Conservation (phyloP, 1,139 yeast genomes). For the Geotrichum armillariae region DNA sequence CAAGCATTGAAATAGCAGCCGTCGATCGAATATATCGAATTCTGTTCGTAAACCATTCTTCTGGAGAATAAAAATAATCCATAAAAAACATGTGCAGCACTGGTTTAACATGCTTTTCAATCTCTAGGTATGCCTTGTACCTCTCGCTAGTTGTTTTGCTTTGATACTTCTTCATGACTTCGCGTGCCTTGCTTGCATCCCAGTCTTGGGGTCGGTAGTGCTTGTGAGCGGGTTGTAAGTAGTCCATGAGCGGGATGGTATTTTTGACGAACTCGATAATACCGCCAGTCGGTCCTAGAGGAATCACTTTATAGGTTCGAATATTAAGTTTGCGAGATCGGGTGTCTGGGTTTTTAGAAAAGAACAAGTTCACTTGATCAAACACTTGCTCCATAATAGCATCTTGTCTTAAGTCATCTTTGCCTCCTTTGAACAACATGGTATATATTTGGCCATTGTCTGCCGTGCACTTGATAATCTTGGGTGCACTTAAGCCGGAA, state of each 20-base stretch:
- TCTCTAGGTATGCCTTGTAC: slow-evolving; percentile 49
- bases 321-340: slow-evolving; percentile 57
- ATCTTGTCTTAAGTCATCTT: slow-evolving; percentile 93
- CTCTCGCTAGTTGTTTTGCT: slow-evolving; percentile 48
- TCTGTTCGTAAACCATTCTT: slow-evolving; percentile 70
- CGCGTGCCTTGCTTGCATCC: slow-evolving; percentile 59
- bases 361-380: slow-evolving; percentile 75
- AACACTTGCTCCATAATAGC: slow-evolving; percentile 98
- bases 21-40: slow-evolving; percentile 72
- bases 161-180: slow-evolving; percentile 61
- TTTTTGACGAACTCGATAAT: slow-evolving; percentile 85
- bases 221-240: slow-evolving; percentile 59
- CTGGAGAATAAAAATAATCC: slow-evolving; percentile 53
- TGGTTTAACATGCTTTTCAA: slow-evolving; percentile 61
- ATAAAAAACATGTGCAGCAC: slow-evolving; percentile 70
- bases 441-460: slow-evolving; percentile 59
- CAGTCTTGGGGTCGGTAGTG: slow-evolving; percentile 47
- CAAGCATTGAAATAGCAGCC: slow-evolving; percentile 84
- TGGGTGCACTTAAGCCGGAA: slow-evolving; percentile 83
- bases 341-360: slow-evolving; percentile 57
- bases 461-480: slow-evolving; percentile 57
- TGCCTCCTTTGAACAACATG: slow-evolving; percentile 75
- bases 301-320: slow-evolving; percentile 86
- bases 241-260: slow-evolving; percentile 70
- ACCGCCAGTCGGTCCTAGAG: slow-evolving; percentile 86